Base-by-base conservation (phyloP, 805 yeast species). In the Monosporozyma siamensis region DNA sequence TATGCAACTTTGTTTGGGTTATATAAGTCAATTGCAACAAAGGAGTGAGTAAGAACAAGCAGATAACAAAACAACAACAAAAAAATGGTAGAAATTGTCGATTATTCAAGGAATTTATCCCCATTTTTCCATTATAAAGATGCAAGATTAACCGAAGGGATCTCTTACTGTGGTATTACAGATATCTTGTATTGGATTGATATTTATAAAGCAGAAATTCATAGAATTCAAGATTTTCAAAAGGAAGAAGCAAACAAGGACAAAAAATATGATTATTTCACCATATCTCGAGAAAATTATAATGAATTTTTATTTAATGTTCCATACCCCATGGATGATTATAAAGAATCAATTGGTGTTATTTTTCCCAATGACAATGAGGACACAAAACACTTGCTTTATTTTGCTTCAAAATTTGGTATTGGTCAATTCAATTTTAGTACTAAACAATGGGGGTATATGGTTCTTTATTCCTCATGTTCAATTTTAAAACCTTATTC, bases 351-450 rank as follows among this genome's bases (percentile, higher is more conserved):
- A 4, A 66, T 84, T 39, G 95, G 95, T 11, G 89, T 82, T 12
- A 71, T 88, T 48, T 84, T 78, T 14, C 38, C 86, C 25, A 39
- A 41, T 4, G 47, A 56, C 7, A 68, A 80, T 46, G 73, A 72
- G 29, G 70, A 18, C 4, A 32, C 23, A 4, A 18, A 17, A 10
- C 35, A 75, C 49, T 64, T 68, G 2, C 65, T 82, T 14, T 51
- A 80, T 27, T 74, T 77, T 44, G 92, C 88, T 41, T 74, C 75
- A 39, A 74, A 76, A 52, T 64, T 65, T 34, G 95, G 95, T 17
- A 68, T 84, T 39, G 83, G 77, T 10, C 62, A 64, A 34, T 75
- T 75, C 27, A 66, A 72, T 52, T 70, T 82, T 38, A 44, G 42
- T 10, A 64, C 68, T 1, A 51, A 56, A 6, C 43, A 55, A 21